Conservation (phyloP, 2,329 filamentous ascomycete genomes). For the Penicillium crustosum region DNA sequence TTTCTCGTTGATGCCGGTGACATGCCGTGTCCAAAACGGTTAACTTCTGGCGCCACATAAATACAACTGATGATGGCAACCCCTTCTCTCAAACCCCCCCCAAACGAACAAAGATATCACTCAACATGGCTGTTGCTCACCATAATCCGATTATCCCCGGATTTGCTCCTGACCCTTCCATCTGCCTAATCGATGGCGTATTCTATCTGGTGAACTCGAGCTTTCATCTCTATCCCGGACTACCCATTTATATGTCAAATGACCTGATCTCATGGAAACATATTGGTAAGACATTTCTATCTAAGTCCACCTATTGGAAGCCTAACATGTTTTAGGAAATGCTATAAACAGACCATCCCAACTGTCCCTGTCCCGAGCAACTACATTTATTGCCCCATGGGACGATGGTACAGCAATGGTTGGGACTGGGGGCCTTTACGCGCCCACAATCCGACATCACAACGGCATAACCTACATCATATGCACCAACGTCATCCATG, state of each 20-base stretch:
- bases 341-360: no score
- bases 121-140: not conserved
- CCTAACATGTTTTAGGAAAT: not conserved
- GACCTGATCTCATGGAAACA: constrained; percentile 47
- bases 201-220: constrained; percentile 49
- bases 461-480: no score
- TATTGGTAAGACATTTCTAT: constrained; percentile 18
- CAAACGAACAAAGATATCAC: not conserved
- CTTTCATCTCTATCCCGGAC: constrained; percentile 49
- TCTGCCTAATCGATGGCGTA: constrained; percentile 43
- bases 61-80: not conserved
- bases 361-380: no score
- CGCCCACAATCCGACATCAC: no score
- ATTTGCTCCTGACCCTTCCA: constrained; percentile 49
- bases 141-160: constrained; percentile 49
- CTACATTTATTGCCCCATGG: no score
- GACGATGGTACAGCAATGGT: no score
- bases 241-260: constrained; percentile 47
- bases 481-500: no score
- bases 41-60: no score
- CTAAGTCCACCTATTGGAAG: not conserved
- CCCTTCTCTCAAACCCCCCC: not conserved
- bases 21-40: no score
- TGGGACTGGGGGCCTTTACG: no score
- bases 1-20: no score